Percentiles rank a stretch among this genome's conserved stretches.
Conservation (phyloP, 306 rosid genomes). For the Quercus aquifolioides region DNA sequence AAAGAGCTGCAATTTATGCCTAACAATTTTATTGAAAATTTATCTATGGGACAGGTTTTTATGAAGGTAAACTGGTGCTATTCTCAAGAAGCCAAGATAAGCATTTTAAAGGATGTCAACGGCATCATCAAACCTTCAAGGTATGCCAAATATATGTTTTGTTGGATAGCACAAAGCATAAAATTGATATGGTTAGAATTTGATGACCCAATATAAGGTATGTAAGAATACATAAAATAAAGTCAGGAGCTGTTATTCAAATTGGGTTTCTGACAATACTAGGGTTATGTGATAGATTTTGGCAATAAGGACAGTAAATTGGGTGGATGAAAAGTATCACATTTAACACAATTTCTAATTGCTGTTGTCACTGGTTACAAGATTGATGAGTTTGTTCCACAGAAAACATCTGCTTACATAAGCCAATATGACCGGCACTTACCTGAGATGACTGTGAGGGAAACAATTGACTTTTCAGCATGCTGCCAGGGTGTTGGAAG, state of each 20-base stretch:
- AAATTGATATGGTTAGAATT: not conserved
- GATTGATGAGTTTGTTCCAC: not conserved
- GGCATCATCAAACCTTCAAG: slow-evolving; percentile 55
- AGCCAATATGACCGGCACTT: not conserved
- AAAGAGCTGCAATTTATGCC: not conserved
- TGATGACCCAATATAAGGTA: not conserved
- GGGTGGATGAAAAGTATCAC: not conserved
- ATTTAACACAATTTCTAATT: not conserved
- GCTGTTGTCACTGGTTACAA: not conserved
- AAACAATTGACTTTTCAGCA: not conserved
- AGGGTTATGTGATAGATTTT: not conserved
- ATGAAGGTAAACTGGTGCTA: slow-evolving; percentile 32
- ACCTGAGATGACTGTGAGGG: not conserved
- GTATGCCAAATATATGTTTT: slow-evolving; percentile 21
- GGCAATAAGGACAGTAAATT: not conserved
- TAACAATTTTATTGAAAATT: not conserved
- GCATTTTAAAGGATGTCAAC: slow-evolving; percentile 49
- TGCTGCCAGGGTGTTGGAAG: not conserved
- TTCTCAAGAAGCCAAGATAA: slow-evolving; percentile 35
- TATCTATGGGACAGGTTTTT: slow-evolving; percentile 35
- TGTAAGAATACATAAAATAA: not conserved
- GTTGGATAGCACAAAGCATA: not conserved
- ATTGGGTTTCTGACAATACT: not conserved
- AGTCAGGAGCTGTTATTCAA: not conserved
- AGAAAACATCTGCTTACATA: slow-evolving; percentile 3